Percentiles rank a stretch among this genome's conserved stretches.
Conservation (phyloP, 306 rosid genomes). For the Fragaria vesca region DNA sequence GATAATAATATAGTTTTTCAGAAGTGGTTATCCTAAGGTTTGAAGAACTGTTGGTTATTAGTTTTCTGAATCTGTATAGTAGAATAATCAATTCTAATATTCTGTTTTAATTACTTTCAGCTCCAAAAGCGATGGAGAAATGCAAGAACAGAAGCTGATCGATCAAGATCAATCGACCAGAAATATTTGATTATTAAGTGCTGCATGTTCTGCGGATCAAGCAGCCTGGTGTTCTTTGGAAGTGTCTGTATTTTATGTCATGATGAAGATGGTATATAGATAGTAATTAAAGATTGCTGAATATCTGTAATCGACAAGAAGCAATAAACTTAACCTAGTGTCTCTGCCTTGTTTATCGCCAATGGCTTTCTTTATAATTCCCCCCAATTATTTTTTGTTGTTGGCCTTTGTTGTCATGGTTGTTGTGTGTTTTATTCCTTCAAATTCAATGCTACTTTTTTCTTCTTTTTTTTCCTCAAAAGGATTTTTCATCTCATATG, state of each 20-base stretch:
- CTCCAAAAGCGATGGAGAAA: slow-evolving; percentile 98
- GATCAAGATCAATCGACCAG: background rate
- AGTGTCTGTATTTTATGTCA: slow-evolving; percentile 52
- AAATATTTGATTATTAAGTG: background rate
- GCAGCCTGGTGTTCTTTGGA: slow-evolving; percentile 37
- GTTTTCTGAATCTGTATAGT: background rate
- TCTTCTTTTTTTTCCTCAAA: slow-evolving; percentile 14
- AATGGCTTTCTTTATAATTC: slow-evolving; percentile 36
- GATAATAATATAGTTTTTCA: background rate
- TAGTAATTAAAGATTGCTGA: slow-evolving; percentile 37
- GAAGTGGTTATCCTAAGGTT: background rate
- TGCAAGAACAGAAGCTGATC: slow-evolving; percentile 95
- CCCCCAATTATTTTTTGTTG: slow-evolving; percentile 34
- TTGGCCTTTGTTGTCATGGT: slow-evolving; percentile 53
- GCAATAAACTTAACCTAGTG: slow-evolving; percentile 63
- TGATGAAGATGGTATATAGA: slow-evolving; percentile 49
- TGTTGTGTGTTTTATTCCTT: slow-evolving; percentile 59
- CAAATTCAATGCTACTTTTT: slow-evolving; percentile 33
- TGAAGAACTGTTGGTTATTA: background rate
- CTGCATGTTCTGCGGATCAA: slow-evolving; percentile 20
- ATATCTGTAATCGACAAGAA: slow-evolving; percentile 65
- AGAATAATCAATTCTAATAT: background rate
- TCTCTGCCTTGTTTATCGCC: slow-evolving; percentile 62
- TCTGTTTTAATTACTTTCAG: slow-evolving; percentile 43
- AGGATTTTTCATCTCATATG: slow-evolving; percentile 43